phyloP scores from a whole-genome alignment of 1,284 basidiomycete species.

The Fomes fomentarius region DNA sequence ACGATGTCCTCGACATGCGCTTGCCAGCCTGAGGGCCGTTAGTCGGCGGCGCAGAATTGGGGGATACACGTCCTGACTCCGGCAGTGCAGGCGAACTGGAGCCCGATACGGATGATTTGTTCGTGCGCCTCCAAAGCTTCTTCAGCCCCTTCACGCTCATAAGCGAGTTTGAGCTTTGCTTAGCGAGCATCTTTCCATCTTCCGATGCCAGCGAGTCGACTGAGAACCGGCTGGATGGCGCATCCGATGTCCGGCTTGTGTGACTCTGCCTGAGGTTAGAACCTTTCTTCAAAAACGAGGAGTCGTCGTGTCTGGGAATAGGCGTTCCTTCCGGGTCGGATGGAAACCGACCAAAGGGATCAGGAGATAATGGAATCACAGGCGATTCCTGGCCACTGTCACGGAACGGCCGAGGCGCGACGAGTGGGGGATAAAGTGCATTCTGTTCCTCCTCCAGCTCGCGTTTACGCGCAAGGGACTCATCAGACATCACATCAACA shows the following conservation, averaged over 20 bases:
- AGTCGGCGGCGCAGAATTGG: slow-evolving; percentile 34
- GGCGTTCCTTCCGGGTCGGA: slow-evolving; percentile 44
- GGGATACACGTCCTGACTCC: slow-evolving; percentile 33
- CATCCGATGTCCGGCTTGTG: slow-evolving; percentile 25
- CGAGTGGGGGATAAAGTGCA: slow-evolving; percentile 45
- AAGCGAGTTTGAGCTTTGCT: slow-evolving; percentile 37
- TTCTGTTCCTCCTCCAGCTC: slow-evolving; percentile 52
- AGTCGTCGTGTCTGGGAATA: slow-evolving; percentile 20
- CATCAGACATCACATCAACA: slow-evolving; percentile 40
- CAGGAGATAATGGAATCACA: slow-evolving; percentile 73
- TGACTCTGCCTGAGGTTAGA: slow-evolving; percentile 19
- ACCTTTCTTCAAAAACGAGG: slow-evolving; percentile 5
- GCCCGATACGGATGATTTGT: slow-evolving; percentile 41
- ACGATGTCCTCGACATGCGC: slow-evolving; percentile 20
- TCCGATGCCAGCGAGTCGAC: slow-evolving; percentile 63
- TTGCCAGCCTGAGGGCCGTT: slow-evolving; percentile 23
- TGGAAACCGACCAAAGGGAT: slow-evolving; percentile 75
- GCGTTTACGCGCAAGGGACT: slow-evolving; percentile 55
- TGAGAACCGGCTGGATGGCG: slow-evolving; percentile 70
- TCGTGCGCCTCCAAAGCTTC: slow-evolving; percentile 75
- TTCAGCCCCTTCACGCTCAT: slow-evolving; percentile 72
- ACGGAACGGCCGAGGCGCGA: slow-evolving; percentile 33
- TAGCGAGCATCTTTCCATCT: slow-evolving; percentile 26
- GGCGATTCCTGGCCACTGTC: slow-evolving; percentile 40
- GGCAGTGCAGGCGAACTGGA: slow-evolving; percentile 23